A percentile compares a stretch with the other conserved stretches of the same genome.
Evolutionary conservation across 225 moss, liverwort and hornwort species (phyloP).

Genomic region (Marchantia polymorpha): DNA sequence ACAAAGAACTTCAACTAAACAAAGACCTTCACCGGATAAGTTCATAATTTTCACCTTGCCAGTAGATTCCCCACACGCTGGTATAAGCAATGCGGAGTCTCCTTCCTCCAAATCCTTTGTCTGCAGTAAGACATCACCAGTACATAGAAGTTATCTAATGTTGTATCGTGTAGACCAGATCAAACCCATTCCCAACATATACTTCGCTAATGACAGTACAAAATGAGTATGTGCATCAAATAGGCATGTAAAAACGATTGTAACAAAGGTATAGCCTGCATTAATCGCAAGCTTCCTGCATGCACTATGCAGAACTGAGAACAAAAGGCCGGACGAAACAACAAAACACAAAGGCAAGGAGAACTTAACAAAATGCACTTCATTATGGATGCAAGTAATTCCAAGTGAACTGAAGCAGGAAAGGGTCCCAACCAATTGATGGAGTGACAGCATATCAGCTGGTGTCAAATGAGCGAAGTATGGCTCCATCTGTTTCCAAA

Average conservation of each 20-base stretch:
- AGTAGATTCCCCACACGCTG: constrained; percentile 34
- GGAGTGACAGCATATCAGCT: constrained; percentile 61
- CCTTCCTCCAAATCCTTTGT: constrained; percentile 40
- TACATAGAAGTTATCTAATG: neutral
- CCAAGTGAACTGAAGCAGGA: neutral
- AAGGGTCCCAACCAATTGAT: constrained; percentile 49
- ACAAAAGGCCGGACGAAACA: neutral
- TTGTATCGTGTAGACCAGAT: too few relatives aligned
- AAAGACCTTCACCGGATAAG: too few relatives aligned
- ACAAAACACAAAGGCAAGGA: neutral
- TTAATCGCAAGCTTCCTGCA: too few relatives aligned
- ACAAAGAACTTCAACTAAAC: neutral
- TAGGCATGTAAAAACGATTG: neutral
- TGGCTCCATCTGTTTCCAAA: constrained; percentile 86
- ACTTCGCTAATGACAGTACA: too few relatives aligned
- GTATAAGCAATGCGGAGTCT: constrained; percentile 44
- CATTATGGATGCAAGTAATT: neutral
- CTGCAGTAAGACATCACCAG: constrained; percentile 22
- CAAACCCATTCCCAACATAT: too few relatives aligned
- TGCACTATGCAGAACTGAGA: too few relatives aligned
- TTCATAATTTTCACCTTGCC: constrained; percentile 28
- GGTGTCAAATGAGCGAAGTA: constrained; percentile 70
- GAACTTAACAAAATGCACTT: neutral
- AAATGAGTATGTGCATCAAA: too few relatives aligned
- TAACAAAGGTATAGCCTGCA: neutral